These are phyloP conservation scores for Terfezia claveryi DNA, from an alignment of 495 filamentous ascomycete species.

Conservation along the genomic window DNA sequence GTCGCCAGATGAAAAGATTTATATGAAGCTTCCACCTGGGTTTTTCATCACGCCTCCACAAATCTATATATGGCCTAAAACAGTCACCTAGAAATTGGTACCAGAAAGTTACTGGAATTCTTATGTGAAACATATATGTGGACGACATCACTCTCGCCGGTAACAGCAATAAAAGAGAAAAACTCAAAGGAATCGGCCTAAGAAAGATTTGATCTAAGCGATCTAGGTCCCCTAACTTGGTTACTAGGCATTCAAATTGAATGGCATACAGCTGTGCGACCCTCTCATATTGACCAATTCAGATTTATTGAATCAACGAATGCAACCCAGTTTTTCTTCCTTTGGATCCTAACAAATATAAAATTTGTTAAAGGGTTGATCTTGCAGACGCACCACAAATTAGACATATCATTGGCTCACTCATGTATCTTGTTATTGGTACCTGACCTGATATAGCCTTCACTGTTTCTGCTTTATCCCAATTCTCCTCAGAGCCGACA, in stretches of 20 bases:
- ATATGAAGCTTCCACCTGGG: constrained; percentile 8
- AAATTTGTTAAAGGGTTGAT: background rate
- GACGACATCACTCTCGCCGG: background rate
- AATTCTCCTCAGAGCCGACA: constrained; percentile 1
- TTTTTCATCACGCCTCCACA: background rate
- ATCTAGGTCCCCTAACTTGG: background rate
- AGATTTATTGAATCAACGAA: background rate
- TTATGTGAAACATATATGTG: background rate
- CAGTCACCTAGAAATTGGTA: constrained; percentile 9
- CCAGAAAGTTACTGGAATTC: background rate
- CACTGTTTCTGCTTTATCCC: constrained; percentile 1
- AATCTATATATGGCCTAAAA: constrained; percentile 9
- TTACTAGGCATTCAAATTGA: background rate
- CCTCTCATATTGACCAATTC: background rate
- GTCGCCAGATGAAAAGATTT: constrained; percentile 2
- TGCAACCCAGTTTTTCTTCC: background rate
- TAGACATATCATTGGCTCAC: constrained; percentile 1
- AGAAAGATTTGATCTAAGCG: background rate
- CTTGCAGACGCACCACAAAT: background rate
- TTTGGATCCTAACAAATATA: background rate
- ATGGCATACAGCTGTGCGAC: background rate
- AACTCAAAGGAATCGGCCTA: background rate
- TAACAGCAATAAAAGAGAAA: background rate
- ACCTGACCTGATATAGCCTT: constrained; percentile 9
- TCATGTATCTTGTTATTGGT: constrained; percentile 4